A percentile compares a stretch with the other conserved stretches of the same genome.
Evolutionary conservation across 805 yeast genomes (phyloP).

Genomic region (Lipomyces kockii): DNA sequence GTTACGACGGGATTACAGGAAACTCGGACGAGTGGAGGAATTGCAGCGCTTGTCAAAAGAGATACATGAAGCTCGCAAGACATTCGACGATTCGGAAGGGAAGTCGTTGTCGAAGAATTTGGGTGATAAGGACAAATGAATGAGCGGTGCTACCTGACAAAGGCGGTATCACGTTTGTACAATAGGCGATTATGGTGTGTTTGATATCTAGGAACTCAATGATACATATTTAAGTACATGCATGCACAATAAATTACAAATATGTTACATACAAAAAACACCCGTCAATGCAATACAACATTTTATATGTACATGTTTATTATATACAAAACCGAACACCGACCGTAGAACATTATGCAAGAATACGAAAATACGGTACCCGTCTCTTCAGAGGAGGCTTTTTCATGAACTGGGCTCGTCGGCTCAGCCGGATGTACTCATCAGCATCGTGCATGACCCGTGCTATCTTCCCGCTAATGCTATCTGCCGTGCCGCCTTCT

Average conservation of each 20-base stretch:
- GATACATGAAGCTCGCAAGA: constrained; percentile 67
- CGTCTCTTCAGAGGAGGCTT: background rate
- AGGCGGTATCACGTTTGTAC: background rate
- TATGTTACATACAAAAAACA: constrained; percentile 5
- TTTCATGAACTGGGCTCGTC: background rate
- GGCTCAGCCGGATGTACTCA: background rate
- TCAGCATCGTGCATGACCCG: constrained; percentile 10
- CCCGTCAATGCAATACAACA: background rate
- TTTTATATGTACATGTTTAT: background rate
- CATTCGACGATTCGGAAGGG: constrained; percentile 65
- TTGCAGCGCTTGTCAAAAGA: constrained; percentile 62
- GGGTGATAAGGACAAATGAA: constrained; percentile 4
- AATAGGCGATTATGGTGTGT: background rate
- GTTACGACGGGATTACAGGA: constrained; percentile 65
- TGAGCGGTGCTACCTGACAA: background rate
- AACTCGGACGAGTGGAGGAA: constrained; percentile 72
- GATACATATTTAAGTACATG: background rate
- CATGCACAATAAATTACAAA: background rate
- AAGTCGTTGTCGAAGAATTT: constrained; percentile 44
- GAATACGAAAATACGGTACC: constrained; percentile 10
- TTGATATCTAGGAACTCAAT: background rate
- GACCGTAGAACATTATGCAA: background rate
- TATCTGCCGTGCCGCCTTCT: constrained; percentile 8
- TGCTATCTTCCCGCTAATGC: constrained; percentile 12
- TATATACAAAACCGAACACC: background rate